Base-by-base conservation (phyloP, 1,284 basidiomycete species). In the Megacollybia platyphylla region DNA sequence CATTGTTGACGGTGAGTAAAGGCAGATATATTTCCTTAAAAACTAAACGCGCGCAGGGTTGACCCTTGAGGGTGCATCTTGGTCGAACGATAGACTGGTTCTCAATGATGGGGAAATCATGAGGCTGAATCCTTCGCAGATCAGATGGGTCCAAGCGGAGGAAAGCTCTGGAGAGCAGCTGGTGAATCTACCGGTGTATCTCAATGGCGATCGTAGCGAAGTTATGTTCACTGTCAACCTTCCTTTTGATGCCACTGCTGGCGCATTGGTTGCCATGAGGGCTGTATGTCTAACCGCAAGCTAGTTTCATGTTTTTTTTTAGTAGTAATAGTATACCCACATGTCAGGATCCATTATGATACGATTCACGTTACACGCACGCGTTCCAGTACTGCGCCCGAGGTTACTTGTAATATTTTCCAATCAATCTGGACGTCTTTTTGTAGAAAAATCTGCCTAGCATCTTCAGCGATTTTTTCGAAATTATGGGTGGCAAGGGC, bases 401-500 rank as follows among this genome's bases (percentile, higher is more conserved):
- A 73, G 6, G 65, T 73, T 18, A 88, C 66, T 39, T 80, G 68
- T 3, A 88, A 62, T 10, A 88, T 51, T 55, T 84, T 83, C 83
- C 85, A 88, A 47, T 87, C 82, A 41, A 94, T 87, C 50, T 88
- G 75, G 15, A 96, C 73, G 4, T 73, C 76, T 45, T 83, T 73
- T 40, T 68, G 62, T 45, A 64, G 65, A 63, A 94, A 96, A 43
- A 93, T 81, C 29, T 62, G 59, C 26, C 79, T 70, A 29, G 89
- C 91, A 50, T 84, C 85, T 51, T 79, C 73, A 5, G 87, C 91
- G 44, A 96, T 92, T 7, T 65, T 65, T 43, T 91, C 85, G 52
- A 87, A 94, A 34, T 83, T 82, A 38, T 67, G 65, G 0, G 88
- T 94, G 0, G 94, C 93, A n/a, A 99, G 75, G 0, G 96, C 96